Base-by-base conservation (phyloP, 106 monocot species). In the Acorus gramineus region DNA sequence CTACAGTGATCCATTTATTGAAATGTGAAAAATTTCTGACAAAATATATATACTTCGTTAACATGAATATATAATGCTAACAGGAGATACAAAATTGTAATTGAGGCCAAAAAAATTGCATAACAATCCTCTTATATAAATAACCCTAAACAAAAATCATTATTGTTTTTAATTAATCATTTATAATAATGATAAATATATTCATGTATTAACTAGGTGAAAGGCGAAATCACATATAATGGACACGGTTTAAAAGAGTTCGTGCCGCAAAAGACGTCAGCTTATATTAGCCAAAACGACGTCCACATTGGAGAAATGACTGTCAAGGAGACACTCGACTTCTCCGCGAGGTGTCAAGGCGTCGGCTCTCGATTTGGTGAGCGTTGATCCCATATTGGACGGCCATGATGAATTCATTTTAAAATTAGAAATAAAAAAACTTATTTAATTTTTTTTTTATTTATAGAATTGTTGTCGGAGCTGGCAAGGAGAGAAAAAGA, bases 241-340 rank as follows among this genome's bases (percentile, higher is more conserved):
- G 90, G 90, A 2, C 68, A 76, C 65, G 8, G 10, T 50, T n/a
- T 90, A 48, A 43, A 62, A 6, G 85, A 90, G 73, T 90, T 90
- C 66, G 85, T 90, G 11, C 83, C 85, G 3, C 83, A 83, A 74
- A 90, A 83, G 71, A 90, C 85, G 3, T 77, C 85, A 14, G 85
- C 90, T 8, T 90, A 86, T 54, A 86, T 90, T 5, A 83, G 85
- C 67, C 90, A 90, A 63, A 60, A 85, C 49, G 90, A 90, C 50
- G 73, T 83, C 6, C 90, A 90, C 48, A 53, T 75, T 2, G 85
- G 75, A 44, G 89, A 82, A 67, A 82, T 89, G 85, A 89, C 85
- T 14, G 85, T 90, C 4, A 83, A 74, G 62, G 90, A 90, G 60
- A 85, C 82, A 1, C 71, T 90, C 0, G 85, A 85, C 57, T 90